These are phyloP conservation scores for Penicillium nordicum DNA, from an alignment of 2,329 filamentous ascomycete species.

Conservation along the genomic window DNA sequence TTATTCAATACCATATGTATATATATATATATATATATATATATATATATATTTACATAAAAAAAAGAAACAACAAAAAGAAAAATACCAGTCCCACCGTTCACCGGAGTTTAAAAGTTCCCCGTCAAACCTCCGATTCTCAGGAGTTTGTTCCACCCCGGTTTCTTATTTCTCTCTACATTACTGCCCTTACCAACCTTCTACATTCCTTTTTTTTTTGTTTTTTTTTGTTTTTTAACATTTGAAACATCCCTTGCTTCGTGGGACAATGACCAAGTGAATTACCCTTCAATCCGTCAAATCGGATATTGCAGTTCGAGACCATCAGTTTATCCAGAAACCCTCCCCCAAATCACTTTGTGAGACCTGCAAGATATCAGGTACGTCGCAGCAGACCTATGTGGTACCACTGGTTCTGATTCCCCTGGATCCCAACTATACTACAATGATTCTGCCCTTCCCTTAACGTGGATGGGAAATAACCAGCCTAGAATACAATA, in stretches of 20 bases:
- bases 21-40: no score
- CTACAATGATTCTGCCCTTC: background rate
- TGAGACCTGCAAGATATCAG: background rate
- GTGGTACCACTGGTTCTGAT: background rate
- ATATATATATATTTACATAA: background rate
- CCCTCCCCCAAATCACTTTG: background rate
- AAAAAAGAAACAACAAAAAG: background rate
- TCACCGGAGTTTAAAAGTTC: background rate
- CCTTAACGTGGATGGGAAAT: background rate
- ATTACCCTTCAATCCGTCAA: background rate
- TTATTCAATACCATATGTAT: background rate
- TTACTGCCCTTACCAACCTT: background rate
- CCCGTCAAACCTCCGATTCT: background rate
- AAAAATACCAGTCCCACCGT: background rate
- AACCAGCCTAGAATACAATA: conserved; percentile 7
- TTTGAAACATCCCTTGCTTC: background rate
- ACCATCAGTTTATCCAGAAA: background rate
- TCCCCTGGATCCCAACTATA: background rate
- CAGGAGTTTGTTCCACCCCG: background rate
- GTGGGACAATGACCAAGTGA: background rate
- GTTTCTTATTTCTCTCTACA: background rate
- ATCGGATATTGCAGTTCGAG: background rate
- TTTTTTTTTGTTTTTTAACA: no score
- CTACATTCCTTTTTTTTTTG: background rate
- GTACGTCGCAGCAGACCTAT: background rate